phyloP scores from a whole-genome alignment of 2,329 filamentous ascomycete genomes.

The Penicillium sp. region DNA sequence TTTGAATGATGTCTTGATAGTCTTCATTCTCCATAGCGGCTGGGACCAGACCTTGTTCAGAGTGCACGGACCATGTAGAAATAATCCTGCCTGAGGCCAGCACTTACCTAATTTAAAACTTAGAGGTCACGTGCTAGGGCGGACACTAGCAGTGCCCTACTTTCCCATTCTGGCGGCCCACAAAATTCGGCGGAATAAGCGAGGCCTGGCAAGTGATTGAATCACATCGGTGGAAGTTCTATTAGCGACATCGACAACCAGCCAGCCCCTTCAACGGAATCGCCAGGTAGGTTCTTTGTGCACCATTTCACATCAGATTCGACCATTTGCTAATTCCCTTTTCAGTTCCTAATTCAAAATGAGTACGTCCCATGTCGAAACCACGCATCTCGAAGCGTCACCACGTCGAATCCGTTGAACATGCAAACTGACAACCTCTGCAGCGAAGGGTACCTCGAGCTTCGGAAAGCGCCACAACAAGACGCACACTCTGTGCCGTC shows the following conservation, averaged over 20 bases:
- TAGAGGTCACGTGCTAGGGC: not conserved
- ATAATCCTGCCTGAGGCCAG: not conserved
- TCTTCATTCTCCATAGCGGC: too few species aligned
- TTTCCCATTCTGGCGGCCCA: not conserved
- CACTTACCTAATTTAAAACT: too few species aligned
- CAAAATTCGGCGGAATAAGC: not conserved
- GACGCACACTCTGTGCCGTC: slow-evolving; percentile 97
- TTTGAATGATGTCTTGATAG: too few species aligned
- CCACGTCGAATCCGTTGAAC: slow-evolving; percentile 22
- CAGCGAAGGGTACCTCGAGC: slow-evolving; percentile 72
- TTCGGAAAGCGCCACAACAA: slow-evolving; percentile 91
- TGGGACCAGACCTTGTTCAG: not conserved
- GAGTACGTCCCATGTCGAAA: slow-evolving; percentile 53
- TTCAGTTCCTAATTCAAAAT: slow-evolving; percentile 57
- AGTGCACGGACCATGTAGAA: not conserved
- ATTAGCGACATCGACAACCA: slow-evolving; percentile 40
- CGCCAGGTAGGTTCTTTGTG: slow-evolving; percentile 40
- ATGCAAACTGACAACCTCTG: slow-evolving; percentile 49
- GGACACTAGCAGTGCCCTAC: not conserved
- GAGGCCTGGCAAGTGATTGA: slow-evolving; percentile 40
- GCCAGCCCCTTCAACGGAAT: slow-evolving; percentile 50
- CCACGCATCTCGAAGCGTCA: slow-evolving; percentile 24
- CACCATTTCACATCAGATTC: slow-evolving; percentile 2
- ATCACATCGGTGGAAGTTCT: slow-evolving; percentile 39
- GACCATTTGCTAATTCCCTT: slow-evolving; percentile 27